phyloP scores from a whole-genome alignment of 2,329 filamentous ascomycete species.

The Diaporthe vexans region DNA sequence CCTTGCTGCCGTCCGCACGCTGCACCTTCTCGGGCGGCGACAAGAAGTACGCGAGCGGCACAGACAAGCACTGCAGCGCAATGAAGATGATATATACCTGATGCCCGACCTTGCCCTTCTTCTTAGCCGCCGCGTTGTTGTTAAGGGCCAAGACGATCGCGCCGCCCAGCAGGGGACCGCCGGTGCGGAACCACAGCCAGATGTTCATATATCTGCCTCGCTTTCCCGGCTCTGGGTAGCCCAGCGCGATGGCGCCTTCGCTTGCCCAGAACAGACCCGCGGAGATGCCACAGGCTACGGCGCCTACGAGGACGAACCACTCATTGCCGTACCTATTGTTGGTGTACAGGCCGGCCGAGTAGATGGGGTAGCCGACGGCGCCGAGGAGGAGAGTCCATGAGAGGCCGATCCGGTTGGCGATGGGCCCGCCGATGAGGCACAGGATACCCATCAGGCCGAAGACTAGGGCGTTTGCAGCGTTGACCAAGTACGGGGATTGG shows the following conservation, averaged over 20 bases:
- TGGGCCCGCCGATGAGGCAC: constrained; percentile 27
- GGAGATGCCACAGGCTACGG: constrained; percentile 72
- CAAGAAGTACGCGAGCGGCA: constrained; percentile 57
- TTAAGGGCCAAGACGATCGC: constrained; percentile 65
- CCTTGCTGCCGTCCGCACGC: constrained; percentile 56
- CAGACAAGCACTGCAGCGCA: constrained; percentile 60
- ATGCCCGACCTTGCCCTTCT: constrained; percentile 53
- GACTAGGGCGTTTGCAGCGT: constrained; percentile 38
- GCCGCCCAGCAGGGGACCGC: constrained; percentile 62
- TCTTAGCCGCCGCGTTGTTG: constrained; percentile 48
- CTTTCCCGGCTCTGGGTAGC: constrained; percentile 74
- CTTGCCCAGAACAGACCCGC: constrained; percentile 79
- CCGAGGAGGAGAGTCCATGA: constrained; percentile 30
- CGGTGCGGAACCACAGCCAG: constrained; percentile 58
- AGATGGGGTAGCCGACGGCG: constrained; percentile 65
- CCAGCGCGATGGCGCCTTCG: constrained; percentile 75
- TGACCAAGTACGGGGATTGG: constrained; percentile 12
- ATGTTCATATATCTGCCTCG: constrained; percentile 69
- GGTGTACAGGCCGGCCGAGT: constrained; percentile 73
- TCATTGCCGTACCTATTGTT: constrained; percentile 74
- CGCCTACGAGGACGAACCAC: constrained; percentile 75
- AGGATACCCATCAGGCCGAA: constrained; percentile 36
- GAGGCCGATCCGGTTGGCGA: constrained; percentile 34
- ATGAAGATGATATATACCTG: constrained; percentile 62
- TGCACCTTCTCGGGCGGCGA: constrained; percentile 60